Evolutionary conservation across 345 rosid species (phyloP).

Genomic region (Boechera stricta): DNA sequence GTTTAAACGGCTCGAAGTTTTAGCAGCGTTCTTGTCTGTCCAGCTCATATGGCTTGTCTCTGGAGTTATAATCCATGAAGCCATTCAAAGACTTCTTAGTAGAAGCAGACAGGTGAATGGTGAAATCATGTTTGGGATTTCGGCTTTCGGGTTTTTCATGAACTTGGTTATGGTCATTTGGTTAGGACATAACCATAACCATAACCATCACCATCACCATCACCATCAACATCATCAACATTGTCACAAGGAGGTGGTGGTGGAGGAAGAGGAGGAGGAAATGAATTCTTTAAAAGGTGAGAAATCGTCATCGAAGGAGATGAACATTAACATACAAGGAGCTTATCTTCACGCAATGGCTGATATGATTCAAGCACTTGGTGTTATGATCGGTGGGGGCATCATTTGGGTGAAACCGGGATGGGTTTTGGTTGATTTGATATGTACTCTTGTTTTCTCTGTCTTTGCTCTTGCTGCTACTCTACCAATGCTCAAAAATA

Average conservation of each 20-base stretch:
- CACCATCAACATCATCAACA: conserved; percentile 19
- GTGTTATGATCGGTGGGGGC: conserved; percentile 83
- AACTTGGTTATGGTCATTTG: conserved; percentile 72
- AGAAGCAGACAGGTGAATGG: conserved; percentile 60
- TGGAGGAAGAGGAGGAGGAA: conserved; percentile 48
- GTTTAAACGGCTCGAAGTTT: conserved; percentile 69
- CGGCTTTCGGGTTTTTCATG: conserved; percentile 74
- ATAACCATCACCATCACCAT: conserved; percentile 41
- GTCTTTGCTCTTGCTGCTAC: conserved; percentile 62
- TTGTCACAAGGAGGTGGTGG: conserved; percentile 25
- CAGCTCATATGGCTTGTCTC: conserved; percentile 87
- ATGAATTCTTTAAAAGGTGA: conserved; percentile 43
- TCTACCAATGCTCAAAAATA: conserved; percentile 61
- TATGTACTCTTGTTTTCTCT: conserved; percentile 72
- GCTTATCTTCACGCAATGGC: conserved; percentile 77
- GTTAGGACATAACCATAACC: conserved; percentile 65
- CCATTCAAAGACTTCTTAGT: conserved; percentile 62
- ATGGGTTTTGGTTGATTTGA: conserved; percentile 73
- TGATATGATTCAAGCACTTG: conserved; percentile 77
- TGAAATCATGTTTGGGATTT: conserved; percentile 69
- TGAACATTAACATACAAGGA: conserved; percentile 83
- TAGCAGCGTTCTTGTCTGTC: conserved; percentile 81
- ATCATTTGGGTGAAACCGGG: conserved; percentile 67
- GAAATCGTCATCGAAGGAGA: conserved; percentile 28
- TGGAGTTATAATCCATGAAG: conserved; percentile 66